Base-by-base conservation (phyloP, 176 grass and related monocot species). In the Rhipidocladum racemiflorum region DNA sequence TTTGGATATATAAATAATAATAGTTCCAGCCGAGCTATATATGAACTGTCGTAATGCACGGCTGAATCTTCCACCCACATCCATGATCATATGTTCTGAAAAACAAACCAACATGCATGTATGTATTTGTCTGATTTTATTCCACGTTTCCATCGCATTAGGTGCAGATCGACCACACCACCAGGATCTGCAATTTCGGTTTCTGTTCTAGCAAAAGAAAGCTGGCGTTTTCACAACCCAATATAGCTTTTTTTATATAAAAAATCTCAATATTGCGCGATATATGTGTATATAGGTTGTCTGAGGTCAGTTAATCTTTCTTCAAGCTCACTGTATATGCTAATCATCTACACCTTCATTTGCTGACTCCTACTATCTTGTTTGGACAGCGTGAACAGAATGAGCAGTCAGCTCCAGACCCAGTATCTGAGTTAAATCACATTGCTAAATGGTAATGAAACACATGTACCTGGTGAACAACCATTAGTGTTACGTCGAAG, bases 381-480 rank as follows among this genome's bases (percentile, higher is more conserved):
- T 51, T 63, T 83, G 20, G 5, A 82, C 80, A 83, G 68, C 16
- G 78, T 74, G 28, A 28, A 79, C 46, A 79, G 68, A 74, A 79
- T 43, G 53, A 74, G 40, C 68, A 27, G 61, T 40, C 68, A 50
- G 39, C 57, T 74, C 16, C 6, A 5, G 40, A 65, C 23, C 24
- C 61, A 7, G 15, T 85, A 9, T 48, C 69, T 21, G 51, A 80
- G 32, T n/a, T 89, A 59, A 62, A 80, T 30, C 36, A 15, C 68
- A 51, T 89, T 20, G 69, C 50, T 34, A 61, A 80, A 74, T 68
- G 82, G 87, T 88, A 85, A 85, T 43, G 60, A 34, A 61, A 79
- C 17, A 30, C 72, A 74, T 29, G 44, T 35, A 63, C 13, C 16
- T 49, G n/a, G 60, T 50, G 30, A n/a, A 73, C 11, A 4, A 38